These are phyloP conservation scores for Lipomyces mesembrius DNA, from an alignment of 805 yeast species.

Conservation along the genomic window DNA sequence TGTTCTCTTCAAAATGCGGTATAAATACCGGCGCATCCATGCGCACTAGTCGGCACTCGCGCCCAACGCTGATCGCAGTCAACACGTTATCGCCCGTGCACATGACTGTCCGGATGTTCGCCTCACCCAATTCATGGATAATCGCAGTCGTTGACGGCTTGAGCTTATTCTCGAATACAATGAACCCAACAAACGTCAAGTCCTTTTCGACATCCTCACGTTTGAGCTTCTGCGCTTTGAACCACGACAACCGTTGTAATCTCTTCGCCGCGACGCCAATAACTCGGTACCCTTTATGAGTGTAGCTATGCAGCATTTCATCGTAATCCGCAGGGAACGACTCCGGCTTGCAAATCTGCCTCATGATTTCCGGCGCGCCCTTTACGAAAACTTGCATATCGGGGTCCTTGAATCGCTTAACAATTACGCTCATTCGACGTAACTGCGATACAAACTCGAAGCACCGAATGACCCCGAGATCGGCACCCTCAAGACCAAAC, in stretches of 20 bases:
- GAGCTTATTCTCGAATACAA: constrained; percentile 88
- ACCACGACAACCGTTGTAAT: constrained; percentile 52
- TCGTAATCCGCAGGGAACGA: constrained; percentile 77
- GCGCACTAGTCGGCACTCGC: constrained; percentile 73
- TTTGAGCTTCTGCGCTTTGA: constrained; percentile 54
- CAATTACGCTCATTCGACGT: constrained; percentile 88
- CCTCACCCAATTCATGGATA: constrained; percentile 61
- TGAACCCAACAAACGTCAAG: constrained; percentile 80
- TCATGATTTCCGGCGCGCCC: constrained; percentile 97
- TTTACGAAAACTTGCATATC: constrained; percentile 68
- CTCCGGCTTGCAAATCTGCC: constrained; percentile 70
- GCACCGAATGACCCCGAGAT: constrained; percentile 55
- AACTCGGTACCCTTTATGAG: constrained; percentile 92
- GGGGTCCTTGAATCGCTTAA: constrained; percentile 52
- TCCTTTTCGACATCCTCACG: constrained; percentile 73
- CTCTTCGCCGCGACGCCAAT: constrained; percentile 86
- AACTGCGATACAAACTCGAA: constrained; percentile 85
- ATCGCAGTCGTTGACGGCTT: constrained; percentile 70
- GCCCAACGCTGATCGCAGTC: constrained; percentile 92
- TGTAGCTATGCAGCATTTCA: constrained; percentile 75
- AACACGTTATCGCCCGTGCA: constrained; percentile 97
- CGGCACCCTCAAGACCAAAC: constrained; percentile 26
- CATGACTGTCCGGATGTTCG: constrained; percentile 84
- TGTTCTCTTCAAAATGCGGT: constrained; percentile 67
- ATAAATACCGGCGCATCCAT: constrained; percentile 58